Conservation (phyloP, 1,284 basidiomycete species). For the Naganishia sp. region DNA sequence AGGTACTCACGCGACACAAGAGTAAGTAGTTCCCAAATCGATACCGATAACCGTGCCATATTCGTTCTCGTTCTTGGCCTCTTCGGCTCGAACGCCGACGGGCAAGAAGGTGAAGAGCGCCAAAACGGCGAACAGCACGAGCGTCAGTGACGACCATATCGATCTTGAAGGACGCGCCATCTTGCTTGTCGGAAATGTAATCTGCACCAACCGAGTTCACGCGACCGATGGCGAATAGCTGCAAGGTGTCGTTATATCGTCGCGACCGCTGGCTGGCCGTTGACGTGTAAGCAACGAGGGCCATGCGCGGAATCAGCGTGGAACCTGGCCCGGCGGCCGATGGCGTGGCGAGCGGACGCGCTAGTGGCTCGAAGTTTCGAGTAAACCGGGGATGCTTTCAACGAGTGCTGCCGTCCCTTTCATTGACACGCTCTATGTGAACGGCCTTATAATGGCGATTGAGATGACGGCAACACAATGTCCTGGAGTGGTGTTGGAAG, state of each 20-base stretch:
- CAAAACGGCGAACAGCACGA: slow-evolving; percentile 51
- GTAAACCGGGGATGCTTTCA: not conserved
- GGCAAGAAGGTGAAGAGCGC: slow-evolving; percentile 54
- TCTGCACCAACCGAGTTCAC: slow-evolving; percentile 3
- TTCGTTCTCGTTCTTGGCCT: slow-evolving; percentile 57
- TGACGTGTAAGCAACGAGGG: slow-evolving; percentile 23
- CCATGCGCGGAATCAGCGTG: slow-evolving; percentile 15
- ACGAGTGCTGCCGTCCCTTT: not conserved
- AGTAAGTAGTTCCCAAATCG: slow-evolving; percentile 63
- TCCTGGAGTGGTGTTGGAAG: too few species aligned
- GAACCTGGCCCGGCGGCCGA: slow-evolving; percentile 10
- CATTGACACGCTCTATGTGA: too few species aligned
- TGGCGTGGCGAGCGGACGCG: not conserved
- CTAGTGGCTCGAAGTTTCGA: slow-evolving; percentile 22
- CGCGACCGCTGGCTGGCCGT: slow-evolving; percentile 2
- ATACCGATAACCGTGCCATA: slow-evolving; percentile 89
- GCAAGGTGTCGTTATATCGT: slow-evolving; percentile 4
- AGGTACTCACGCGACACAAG: slow-evolving; percentile 58
- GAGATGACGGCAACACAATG: too few species aligned
- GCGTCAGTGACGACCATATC: slow-evolving; percentile 39
- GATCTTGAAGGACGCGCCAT: slow-evolving; percentile 20
- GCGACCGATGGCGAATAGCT: not conserved
- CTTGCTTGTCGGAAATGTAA: slow-evolving; percentile 17
- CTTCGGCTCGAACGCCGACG: slow-evolving; percentile 43
- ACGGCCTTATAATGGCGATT: not conserved